Percentiles rank a stretch among this genome's conserved stretches.
phyloP scores from a whole-genome alignment of 1,284 basidiomycete species.

The Malassezia dermatis region DNA sequence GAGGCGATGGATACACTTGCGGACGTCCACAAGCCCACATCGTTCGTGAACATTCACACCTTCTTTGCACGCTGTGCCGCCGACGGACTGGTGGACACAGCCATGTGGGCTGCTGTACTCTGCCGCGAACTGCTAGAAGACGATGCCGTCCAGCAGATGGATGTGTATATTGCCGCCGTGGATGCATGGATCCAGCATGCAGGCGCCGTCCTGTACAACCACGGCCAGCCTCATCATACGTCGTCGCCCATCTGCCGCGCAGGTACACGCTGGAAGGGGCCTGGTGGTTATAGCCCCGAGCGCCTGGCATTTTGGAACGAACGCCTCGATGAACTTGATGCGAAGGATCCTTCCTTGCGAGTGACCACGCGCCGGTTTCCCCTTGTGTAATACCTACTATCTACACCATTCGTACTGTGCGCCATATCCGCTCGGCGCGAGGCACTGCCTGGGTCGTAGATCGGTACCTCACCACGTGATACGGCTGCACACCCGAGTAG shows the following conservation, averaged over 20 bases:
- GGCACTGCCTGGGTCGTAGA: constrained; percentile 17
- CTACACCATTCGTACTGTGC: not conserved
- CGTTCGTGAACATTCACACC: not conserved
- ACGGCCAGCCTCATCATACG: not conserved
- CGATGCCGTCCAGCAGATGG: not conserved
- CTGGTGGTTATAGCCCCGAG: not conserved
- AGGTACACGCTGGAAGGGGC: not conserved
- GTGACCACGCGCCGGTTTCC: not conserved
- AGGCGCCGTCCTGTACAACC: not conserved
- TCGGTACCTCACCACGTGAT: constrained; percentile 18
- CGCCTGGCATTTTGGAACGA: constrained; percentile 3
- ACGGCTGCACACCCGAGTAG: too few relatives aligned
- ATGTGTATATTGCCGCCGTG: not conserved
- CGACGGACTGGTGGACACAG: not conserved
- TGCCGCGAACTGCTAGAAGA: constrained; percentile 1
- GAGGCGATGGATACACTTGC: constrained; percentile 1
- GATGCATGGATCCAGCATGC: not conserved
- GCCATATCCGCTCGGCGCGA: constrained; percentile 2
- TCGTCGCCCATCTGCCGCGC: not conserved
- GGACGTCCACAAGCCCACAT: not conserved
- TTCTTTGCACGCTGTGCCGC: not conserved
- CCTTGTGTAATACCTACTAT: not conserved
- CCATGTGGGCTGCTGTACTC: not conserved
- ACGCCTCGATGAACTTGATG: not conserved
- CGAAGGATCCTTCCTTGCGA: constrained; percentile 3